These are phyloP conservation scores for Tetrastigma voinierianum DNA, from an alignment of 164 flowering plant genomes.

Conservation along the genomic window DNA sequence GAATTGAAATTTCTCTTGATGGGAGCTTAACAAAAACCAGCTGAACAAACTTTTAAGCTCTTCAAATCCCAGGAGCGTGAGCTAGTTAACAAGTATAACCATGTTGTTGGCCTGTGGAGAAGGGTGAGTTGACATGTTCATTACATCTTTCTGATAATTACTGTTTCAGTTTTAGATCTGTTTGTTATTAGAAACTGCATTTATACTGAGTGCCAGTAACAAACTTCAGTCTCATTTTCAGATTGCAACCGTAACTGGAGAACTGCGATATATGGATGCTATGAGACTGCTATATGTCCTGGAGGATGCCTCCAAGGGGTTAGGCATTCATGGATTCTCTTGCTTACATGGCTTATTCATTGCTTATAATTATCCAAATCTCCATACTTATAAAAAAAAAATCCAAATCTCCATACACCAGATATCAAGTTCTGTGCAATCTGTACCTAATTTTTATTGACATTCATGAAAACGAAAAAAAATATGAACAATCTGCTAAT, in stretches of 20 bases:
- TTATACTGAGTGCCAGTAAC: background rate
- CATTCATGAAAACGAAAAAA: no score
- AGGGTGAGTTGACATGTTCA: constrained; percentile 58
- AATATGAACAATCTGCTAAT: no score
- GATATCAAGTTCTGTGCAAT: no score
- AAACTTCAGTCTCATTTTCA: constrained; percentile 26
- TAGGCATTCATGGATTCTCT: constrained; percentile 21
- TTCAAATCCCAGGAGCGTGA: constrained; percentile 76
- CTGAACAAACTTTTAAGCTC: constrained; percentile 70
- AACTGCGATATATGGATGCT: constrained; percentile 81
- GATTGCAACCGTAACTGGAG: constrained; percentile 80
- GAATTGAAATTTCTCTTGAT: background rate
- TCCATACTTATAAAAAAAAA: no score
- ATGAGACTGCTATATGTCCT: constrained; percentile 58
- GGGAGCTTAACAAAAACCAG: constrained; percentile 55
- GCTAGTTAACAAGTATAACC: constrained; percentile 73
- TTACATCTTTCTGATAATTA: background rate
- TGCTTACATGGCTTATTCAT: background rate
- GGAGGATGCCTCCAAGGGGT: constrained; percentile 88
- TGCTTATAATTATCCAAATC: no score
- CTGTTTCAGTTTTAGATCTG: background rate
- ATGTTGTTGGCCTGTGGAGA: constrained; percentile 88
- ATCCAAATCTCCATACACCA: no score
- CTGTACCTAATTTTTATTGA: no score
- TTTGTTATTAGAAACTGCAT: background rate